Evolutionary conservation across 192 early-diverging fungal species (phyloP).

Genomic region (Bifiguratus adelaidae): DNA sequence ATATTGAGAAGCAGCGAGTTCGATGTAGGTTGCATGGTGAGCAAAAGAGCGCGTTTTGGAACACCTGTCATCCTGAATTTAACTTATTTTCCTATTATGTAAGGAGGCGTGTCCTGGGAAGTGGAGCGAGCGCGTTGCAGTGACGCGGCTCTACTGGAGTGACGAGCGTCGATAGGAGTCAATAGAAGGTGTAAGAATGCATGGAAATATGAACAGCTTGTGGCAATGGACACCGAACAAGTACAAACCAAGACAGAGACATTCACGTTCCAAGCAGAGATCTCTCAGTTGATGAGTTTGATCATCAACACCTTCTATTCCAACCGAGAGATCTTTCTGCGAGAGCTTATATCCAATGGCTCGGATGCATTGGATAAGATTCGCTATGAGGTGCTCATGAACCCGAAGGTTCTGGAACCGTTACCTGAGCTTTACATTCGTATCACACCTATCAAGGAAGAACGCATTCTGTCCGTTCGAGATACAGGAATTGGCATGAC

Average conservation of each 20-base stretch:
- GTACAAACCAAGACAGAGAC: conserved; percentile 64
- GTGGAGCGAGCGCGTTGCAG: too few relatives aligned
- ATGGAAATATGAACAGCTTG: too few relatives aligned
- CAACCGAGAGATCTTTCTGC: conserved; percentile 90
- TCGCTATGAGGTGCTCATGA: conserved; percentile 92
- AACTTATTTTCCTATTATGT: too few relatives aligned
- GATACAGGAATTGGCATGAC: conserved; percentile 92
- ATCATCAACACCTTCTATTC: conserved; percentile 99
- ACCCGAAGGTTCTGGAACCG: conserved; percentile 85
- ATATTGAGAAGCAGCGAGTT: too few relatives aligned
- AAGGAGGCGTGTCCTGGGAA: too few relatives aligned
- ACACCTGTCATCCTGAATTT: too few relatives aligned
- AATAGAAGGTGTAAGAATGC: too few relatives aligned
- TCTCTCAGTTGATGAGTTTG: conserved; percentile 98
- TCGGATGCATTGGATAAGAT: conserved; percentile 81
- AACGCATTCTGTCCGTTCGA: conserved; percentile 66
- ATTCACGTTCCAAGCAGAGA: conserved; percentile 98
- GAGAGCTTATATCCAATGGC: conserved; percentile 93
- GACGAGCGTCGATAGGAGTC: too few relatives aligned
- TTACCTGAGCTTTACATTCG: conserved; percentile 92
- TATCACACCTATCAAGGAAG: conserved; percentile 77
- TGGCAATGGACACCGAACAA: too few relatives aligned
- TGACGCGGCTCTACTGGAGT: too few relatives aligned
- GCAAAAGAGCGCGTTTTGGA: too few relatives aligned
- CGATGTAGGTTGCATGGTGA: too few relatives aligned